Base-by-base conservation (phyloP, 306 rosid species). In the Vigna reflexopilosa region DNA sequence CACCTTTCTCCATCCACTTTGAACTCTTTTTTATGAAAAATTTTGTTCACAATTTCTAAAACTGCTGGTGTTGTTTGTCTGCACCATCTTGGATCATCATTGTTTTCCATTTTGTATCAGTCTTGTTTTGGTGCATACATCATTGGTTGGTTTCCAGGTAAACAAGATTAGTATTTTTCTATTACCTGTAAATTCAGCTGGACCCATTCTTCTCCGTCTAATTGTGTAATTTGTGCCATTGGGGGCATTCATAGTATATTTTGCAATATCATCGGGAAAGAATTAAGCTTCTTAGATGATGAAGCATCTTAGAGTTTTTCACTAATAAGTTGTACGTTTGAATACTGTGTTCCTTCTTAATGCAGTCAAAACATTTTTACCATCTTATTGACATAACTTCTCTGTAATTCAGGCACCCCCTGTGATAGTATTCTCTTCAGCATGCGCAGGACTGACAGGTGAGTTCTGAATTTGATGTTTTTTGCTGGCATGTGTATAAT, bases 391-490 rank as follows among this genome's bases (percentile, higher is more conserved):
- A 73, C 62, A 38, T 40, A 69, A 30, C 51, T 32, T 58, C 65
- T 42, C 16, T 72, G 57, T 68, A 79, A 62, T 88, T 84, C 86
- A 91, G 97, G 94, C 94, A 47, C 97, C 97, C 4, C 93, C 97
- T 3, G 94, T 91, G 87, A 89, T 86, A 24, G 85, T 91, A 62
- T 86, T 89, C 85, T 91, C 92, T 80, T 91, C 93, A 22, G 97
- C 97, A 56, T 91, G 94, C 72, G 97, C 97, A 3, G 97, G 97
- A 73, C 75, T 91, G 68, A 86, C 94, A 82, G 94, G 93, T 89
- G 19, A 77, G 22, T 82, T 38, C 62, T 74, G 24, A 62, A 57
- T 15, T 14, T 28, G 24, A 28, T 19, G 15, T 45, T 51, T 40
- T 9, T 32, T 4, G 55, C 30, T 47, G 52, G 62, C 52, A 62